phyloP scores from a whole-genome alignment of 2,329 filamentous ascomycete genomes.

The Eutypa lata region DNA sequence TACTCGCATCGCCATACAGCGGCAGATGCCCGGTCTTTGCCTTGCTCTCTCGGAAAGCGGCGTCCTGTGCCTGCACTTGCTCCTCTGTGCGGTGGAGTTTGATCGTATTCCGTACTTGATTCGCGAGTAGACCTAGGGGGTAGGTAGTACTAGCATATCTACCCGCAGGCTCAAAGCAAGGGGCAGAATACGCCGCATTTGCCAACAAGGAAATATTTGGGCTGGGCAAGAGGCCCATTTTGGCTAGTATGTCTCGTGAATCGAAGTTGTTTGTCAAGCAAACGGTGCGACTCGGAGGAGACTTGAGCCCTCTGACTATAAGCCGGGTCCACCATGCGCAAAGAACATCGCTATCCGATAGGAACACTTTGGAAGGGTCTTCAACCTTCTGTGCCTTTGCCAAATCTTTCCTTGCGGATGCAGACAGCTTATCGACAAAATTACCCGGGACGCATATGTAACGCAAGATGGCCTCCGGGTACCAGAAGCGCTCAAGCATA shows the following conservation, averaged over 20 bases:
- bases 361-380: neutral
- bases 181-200: neutral
- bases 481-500: neutral
- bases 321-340: neutral
- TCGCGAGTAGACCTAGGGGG: neutral
- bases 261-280: slow-evolving; percentile 1
- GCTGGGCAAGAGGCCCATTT: neutral
- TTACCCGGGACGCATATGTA: neutral
- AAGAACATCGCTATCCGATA: slow-evolving; percentile 1
- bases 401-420: neutral
- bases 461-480: neutral
- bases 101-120: neutral
- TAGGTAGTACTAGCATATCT: neutral
- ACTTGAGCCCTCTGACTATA: neutral
- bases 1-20: neutral
- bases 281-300: neutral
- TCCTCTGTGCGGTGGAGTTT: neutral
- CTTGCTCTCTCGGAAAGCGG: neutral
- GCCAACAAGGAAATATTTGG: neutral
- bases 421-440: neutral
- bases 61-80: neutral
- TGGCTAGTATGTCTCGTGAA: neutral
- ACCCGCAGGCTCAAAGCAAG: neutral
- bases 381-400: neutral
- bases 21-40: neutral